These are phyloP conservation scores for Termitomyces sp. DNA, from an alignment of 768 basidiomycete genomes.

Conservation along the genomic window DNA sequence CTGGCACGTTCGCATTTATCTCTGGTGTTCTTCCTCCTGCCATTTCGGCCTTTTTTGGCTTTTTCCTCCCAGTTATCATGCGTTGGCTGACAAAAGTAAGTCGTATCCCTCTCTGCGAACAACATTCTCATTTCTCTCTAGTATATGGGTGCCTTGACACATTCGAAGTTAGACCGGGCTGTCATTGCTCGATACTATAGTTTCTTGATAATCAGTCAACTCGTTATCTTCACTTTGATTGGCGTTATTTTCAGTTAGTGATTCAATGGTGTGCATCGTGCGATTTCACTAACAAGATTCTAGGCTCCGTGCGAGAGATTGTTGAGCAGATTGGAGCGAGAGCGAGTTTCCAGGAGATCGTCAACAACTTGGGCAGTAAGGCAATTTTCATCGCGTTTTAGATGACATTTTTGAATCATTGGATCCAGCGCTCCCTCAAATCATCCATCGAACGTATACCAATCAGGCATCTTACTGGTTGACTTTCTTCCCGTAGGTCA, in stretches of 20 bases:
- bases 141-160: constrained; percentile 62
- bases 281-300: background rate
- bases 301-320: constrained; percentile 44
- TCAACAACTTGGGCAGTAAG: constrained; percentile 46
- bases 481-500: constrained; percentile 87
- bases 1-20: constrained; percentile 71
- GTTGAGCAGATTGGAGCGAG: constrained; percentile 41
- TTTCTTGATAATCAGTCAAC: constrained; percentile 91
- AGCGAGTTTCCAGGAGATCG: constrained; percentile 45
- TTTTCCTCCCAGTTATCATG: constrained; percentile 90
- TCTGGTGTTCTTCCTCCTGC: constrained; percentile 93
- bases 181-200: constrained; percentile 92
- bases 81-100: constrained; percentile 77
- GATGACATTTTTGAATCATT: background rate
- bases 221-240: constrained; percentile 92
- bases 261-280: background rate
- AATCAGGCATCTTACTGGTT: constrained; percentile 91
- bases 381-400: constrained; percentile 5
- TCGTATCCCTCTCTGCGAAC: constrained; percentile 46
- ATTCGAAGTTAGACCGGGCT: constrained; percentile 82
- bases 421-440: constrained; percentile 57
- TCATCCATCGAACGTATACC: constrained; percentile 86
- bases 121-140: constrained; percentile 49
- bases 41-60: constrained; percentile 85
- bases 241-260: constrained; percentile 89